Percentiles rank a stretch among this genome's conserved stretches.
Conservation (phyloP, 306 rosid genomes). For the Fagus crenata region DNA sequence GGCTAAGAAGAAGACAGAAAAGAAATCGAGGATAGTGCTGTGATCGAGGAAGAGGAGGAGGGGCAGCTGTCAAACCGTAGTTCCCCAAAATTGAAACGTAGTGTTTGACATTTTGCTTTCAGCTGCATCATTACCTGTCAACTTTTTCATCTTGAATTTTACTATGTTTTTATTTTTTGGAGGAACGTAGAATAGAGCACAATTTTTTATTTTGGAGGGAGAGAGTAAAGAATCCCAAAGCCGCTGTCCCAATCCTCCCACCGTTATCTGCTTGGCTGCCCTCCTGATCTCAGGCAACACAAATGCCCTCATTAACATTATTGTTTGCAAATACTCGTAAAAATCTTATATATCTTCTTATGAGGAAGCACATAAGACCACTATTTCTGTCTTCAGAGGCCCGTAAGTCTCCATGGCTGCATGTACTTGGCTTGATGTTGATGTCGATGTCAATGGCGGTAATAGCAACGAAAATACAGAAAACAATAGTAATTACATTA, state of each 20-base stretch:
- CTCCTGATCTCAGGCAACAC: slow-evolving; percentile 5
- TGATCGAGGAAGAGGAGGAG: slow-evolving; percentile 42
- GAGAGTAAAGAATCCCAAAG: slow-evolving; percentile 50
- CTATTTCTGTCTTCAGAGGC: background rate
- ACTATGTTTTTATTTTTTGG: background rate
- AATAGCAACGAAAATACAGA: slow-evolving; percentile 25
- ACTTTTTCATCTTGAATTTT: slow-evolving; percentile 51
- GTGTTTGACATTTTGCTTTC: slow-evolving; percentile 97
- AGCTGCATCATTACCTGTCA: slow-evolving; percentile 46
- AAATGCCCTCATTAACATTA: background rate
- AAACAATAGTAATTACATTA: slow-evolving; percentile 13
- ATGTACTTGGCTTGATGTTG: slow-evolving; percentile 49
- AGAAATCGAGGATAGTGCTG: slow-evolving; percentile 7
- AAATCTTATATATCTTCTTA: slow-evolving; percentile 1
- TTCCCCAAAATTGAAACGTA: slow-evolving; percentile 52
- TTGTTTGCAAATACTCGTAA: background rate
- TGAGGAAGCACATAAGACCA: background rate
- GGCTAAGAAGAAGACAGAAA: background rate
- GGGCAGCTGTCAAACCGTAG: slow-evolving; percentile 54
- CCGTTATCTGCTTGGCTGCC: slow-evolving; percentile 75
- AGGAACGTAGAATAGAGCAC: too few species aligned
- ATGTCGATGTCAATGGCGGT: slow-evolving; percentile 14
- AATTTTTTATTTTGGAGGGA: background rate
- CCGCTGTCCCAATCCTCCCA: slow-evolving; percentile 73
- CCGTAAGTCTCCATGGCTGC: slow-evolving; percentile 49